A percentile compares a stretch with the other conserved stretches of the same genome.
Evolutionary conservation across 805 yeast species (phyloP).

Genomic region (Wickerhamiella siamensis): DNA sequence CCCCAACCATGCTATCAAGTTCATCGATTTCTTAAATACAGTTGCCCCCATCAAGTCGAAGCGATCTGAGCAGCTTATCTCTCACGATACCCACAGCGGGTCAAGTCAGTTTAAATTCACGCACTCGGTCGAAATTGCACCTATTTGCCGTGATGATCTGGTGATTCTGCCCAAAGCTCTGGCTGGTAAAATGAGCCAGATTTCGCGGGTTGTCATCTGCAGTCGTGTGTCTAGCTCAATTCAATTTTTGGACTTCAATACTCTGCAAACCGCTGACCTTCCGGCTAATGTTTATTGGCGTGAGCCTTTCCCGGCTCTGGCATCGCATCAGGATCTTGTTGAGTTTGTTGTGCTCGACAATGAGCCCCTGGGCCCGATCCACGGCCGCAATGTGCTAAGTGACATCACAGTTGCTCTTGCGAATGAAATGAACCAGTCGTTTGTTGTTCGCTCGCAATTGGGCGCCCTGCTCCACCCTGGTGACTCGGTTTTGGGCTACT

Average conservation of each 20-base stretch:
- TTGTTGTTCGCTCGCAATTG: constrained; percentile 67
- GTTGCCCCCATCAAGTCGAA: constrained; percentile 72
- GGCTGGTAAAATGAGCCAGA: constrained; percentile 70
- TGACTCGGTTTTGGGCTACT: constrained; percentile 82
- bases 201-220: constrained; percentile 68
- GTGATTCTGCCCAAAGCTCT: constrained; percentile 70
- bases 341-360: constrained; percentile 82
- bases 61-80: constrained; percentile 76
- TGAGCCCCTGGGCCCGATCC: constrained; percentile 73
- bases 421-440: constrained; percentile 62
- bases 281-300: constrained; percentile 65
- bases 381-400: constrained; percentile 67
- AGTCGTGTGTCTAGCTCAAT: constrained; percentile 61
- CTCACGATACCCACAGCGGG: constrained; percentile 82
- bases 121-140: constrained; percentile 79
- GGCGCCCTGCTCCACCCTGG: constrained; percentile 92
- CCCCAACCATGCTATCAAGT: constrained; percentile 79
- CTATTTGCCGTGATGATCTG: constrained; percentile 86
- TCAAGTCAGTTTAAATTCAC: constrained; percentile 77
- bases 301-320: constrained; percentile 55
- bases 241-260: constrained; percentile 70
- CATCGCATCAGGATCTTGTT: constrained; percentile 46
- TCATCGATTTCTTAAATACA: constrained; percentile 74
- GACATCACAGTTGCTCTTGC: constrained; percentile 77
- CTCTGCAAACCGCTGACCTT: constrained; percentile 66